phyloP scores from a whole-genome alignment of 2,329 filamentous ascomycete genomes.

The Mycosphaerella arachidis region DNA sequence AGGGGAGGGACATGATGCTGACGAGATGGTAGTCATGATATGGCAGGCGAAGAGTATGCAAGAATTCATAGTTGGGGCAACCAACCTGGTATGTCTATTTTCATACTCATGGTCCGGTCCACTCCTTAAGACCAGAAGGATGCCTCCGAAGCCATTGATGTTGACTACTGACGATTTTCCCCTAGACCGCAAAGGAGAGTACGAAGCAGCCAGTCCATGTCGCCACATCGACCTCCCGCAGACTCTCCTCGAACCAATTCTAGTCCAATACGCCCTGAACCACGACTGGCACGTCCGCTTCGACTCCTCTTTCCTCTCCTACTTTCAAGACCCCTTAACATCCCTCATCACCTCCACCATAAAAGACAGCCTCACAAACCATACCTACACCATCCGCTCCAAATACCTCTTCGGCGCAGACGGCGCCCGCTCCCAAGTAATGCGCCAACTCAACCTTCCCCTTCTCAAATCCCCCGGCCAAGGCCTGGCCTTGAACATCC shows the following conservation, averaged over 20 bases:
- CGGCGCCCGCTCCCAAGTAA: constrained; percentile 46
- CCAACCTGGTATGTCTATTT: constrained; percentile 27
- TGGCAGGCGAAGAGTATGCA: constrained; percentile 43
- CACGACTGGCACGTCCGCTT: constrained; percentile 41
- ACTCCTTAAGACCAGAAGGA: no score
- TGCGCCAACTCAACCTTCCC: constrained; percentile 46
- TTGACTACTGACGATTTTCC: background rate
- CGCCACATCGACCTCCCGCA: constrained; percentile 42
- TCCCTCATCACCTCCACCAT: constrained; percentile 35
- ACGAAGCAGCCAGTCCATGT: constrained; percentile 40
- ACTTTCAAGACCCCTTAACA: constrained; percentile 19
- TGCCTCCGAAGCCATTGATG: background rate
- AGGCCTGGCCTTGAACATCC: constrained; percentile 48
- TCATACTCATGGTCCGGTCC: no score
- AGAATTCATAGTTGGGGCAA: constrained; percentile 43
- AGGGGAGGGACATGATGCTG: no score
- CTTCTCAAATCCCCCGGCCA: constrained; percentile 41
- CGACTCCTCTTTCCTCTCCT: constrained; percentile 35
- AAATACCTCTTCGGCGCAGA: constrained; percentile 59
- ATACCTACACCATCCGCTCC: constrained; percentile 46
- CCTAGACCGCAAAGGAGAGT: constrained; percentile 35
- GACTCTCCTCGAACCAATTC: constrained; percentile 41
- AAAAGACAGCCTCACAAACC: constrained; percentile 34
- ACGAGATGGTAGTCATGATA: constrained; percentile 26
- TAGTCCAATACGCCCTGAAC: constrained; percentile 36